A percentile compares a stretch with the other conserved stretches of the same genome.
Evolutionary conservation across 2,329 filamentous ascomycete species (phyloP).

Genomic region (Daldinia sp.): DNA sequence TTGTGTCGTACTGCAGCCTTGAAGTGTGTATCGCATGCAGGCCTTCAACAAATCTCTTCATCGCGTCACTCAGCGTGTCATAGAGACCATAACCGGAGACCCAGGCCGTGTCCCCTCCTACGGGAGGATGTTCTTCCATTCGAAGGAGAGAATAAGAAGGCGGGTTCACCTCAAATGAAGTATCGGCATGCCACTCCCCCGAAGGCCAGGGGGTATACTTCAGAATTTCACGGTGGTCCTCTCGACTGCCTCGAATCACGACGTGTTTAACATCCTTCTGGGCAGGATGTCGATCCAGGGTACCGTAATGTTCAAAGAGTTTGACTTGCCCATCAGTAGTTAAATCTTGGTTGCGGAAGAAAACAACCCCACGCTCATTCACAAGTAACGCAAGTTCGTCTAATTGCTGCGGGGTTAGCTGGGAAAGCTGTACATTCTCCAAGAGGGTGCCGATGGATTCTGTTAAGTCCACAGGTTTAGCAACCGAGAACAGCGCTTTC

Average conservation of each 20-base stretch:
- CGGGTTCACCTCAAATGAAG: constrained; percentile 64
- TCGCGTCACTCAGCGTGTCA: constrained; percentile 58
- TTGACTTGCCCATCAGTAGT: constrained; percentile 57
- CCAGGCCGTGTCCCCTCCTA: constrained; percentile 63
- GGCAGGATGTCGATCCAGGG: constrained; percentile 60
- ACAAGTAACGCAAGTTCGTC: constrained; percentile 64
- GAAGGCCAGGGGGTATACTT: constrained; percentile 62
- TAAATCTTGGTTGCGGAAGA: constrained; percentile 63
- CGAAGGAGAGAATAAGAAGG: constrained; percentile 63
- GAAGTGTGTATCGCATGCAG: constrained; percentile 62
- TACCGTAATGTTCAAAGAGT: constrained; percentile 63
- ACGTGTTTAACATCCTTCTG: constrained; percentile 59
- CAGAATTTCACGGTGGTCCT: constrained; percentile 59
- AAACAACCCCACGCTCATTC: constrained; percentile 61
- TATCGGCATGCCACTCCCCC: constrained; percentile 63
- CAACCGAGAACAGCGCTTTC: constrained; percentile 56
- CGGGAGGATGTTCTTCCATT: constrained; percentile 62
- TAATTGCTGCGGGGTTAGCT: constrained; percentile 58
- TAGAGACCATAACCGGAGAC: constrained; percentile 61
- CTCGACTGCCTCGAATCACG: constrained; percentile 58
- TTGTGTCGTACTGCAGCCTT: constrained; percentile 61
- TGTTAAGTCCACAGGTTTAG: constrained; percentile 56
- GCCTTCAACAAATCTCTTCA: constrained; percentile 58
- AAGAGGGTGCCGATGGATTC: constrained; percentile 58
- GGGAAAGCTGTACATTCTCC: constrained; percentile 59